A percentile compares a stretch with the other conserved stretches of the same genome.
These are phyloP conservation scores for Rhodotorula taiwanensis DNA, from an alignment of 768 basidiomycete genomes.

Conservation along the genomic window DNA sequence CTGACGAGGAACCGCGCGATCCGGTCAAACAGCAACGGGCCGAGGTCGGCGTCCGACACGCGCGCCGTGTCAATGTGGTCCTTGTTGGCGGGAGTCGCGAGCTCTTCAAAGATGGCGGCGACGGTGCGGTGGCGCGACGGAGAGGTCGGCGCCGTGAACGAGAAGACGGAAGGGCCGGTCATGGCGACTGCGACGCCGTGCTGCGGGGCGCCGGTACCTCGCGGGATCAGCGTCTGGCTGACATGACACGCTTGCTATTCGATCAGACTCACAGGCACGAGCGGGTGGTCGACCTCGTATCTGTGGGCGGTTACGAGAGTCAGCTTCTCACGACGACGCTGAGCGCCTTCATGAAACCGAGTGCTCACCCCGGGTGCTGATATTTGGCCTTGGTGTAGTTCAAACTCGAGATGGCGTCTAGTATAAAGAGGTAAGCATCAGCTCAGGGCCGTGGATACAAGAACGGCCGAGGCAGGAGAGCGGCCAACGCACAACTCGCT, in stretches of 20 bases:
- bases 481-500: too few species aligned
- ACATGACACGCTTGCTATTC: slow-evolving; percentile 59
- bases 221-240: slow-evolving; percentile 49
- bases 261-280: slow-evolving; percentile 66
- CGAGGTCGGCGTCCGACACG: slow-evolving; percentile 72
- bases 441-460: too few species aligned
- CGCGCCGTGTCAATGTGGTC: slow-evolving; percentile 49
- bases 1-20: slow-evolving; percentile 81
- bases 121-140: slow-evolving; percentile 85
- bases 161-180: slow-evolving; percentile 90
- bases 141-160: slow-evolving; percentile 89
- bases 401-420: slow-evolving; percentile 64
- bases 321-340: too few species aligned
- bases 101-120: slow-evolving; percentile 72
- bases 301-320: too few species aligned
- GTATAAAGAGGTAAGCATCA: not conserved
- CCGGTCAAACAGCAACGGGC: slow-evolving; percentile 69
- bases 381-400: slow-evolving; percentile 93
- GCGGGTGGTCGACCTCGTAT: slow-evolving; percentile 74
- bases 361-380: slow-evolving; percentile 65
- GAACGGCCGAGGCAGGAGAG: not conserved
- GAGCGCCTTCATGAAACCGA: too few species aligned
- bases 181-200: slow-evolving; percentile 61
- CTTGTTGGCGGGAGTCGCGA: slow-evolving; percentile 48
- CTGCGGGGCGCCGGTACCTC: not conserved